Evolutionary conservation across 441 rosid genomes (phyloP), one percentile per base, ranked within the genome.

Genomic region (Euphorbia celastroides): DNA sequence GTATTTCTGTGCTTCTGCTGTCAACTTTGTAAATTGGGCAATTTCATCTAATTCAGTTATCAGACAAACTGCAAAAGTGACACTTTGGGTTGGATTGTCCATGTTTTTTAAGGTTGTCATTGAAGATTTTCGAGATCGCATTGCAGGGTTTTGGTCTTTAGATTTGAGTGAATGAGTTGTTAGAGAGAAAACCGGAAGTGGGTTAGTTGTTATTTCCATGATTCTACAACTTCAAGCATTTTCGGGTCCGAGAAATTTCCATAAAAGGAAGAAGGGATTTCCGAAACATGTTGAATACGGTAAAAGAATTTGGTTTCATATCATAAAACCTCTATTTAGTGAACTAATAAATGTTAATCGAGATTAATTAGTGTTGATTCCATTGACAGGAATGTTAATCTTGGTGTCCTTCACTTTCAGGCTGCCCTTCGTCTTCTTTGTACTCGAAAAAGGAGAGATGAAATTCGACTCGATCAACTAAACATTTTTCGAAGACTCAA

Each of bases 121-220:
- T 23, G 91, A 89, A 77, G 86, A 74, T 70, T 59, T 69, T 25
- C 10, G 42, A 25, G 70, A 50, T 25, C 80, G 70, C 28, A 74
- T 50, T 54, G 73, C 77, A 34, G 93, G 92, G 32, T 77, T 87
- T 19, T 81, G 80, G 75, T 86, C 90, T 22, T 74, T 88, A 56
- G 87, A 84, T 83, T 66, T 89, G 62, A 83, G 78, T 61, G 83
- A 89, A 60, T 84, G 92, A 75, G 74, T 83, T 20, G 83, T 86
- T 10, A 80, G 94, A 68, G 91, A 88, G 82, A 90, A 87, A 80
- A 78, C 77, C 26, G 94, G 97, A 59, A 89, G 97, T 81, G 82
- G 83, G 75, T 78, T 94, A 62, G 94, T 86, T 0, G 64, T 75
- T 13, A 57, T 75, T 74, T 89, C 96, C 50, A 79, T 89, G 97